Percentiles rank a stretch among this genome's conserved stretches.
These are phyloP conservation scores for Amaranthus palmeri DNA, from an alignment of 148 eudicot genomes.

Conservation along the genomic window DNA sequence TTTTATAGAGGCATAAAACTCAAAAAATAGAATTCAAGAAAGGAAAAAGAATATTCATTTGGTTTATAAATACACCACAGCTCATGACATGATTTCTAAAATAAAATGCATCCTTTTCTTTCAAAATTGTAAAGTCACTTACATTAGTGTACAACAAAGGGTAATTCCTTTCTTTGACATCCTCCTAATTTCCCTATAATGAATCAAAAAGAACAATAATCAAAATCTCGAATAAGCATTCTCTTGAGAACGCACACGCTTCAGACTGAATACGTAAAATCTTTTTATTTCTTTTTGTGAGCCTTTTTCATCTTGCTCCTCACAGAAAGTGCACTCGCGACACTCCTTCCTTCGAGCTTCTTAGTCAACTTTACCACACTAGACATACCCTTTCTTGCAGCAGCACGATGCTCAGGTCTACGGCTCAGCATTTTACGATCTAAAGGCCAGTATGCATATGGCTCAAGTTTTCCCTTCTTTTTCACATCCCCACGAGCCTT, in stretches of 20 bases:
- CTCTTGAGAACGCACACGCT: background rate
- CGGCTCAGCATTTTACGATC: slow-evolving; percentile 90
- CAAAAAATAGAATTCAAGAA: background rate
- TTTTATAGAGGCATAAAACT: no score
- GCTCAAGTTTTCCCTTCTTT: slow-evolving; percentile 87
- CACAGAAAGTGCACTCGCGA: slow-evolving; percentile 51
- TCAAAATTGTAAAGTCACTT: background rate
- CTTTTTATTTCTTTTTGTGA: slow-evolving; percentile 18
- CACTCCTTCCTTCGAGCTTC: slow-evolving; percentile 78
- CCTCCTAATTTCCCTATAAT: background rate
- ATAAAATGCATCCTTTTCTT: background rate
- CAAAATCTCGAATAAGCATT: background rate
- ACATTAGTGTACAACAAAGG: slow-evolving; percentile 3
- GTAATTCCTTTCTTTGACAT: background rate
- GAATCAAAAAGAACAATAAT: background rate
- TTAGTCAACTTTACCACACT: slow-evolving; percentile 80
- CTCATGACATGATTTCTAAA: background rate
- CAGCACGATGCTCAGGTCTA: slow-evolving; percentile 83
- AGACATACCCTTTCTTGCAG: slow-evolving; percentile 88
- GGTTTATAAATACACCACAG: background rate
- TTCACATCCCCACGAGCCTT: slow-evolving; percentile 88
- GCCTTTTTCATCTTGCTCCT: slow-evolving; percentile 35
- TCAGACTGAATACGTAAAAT: background rate
- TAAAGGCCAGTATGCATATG: slow-evolving; percentile 97
- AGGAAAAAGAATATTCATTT: no score